A percentile compares a stretch with the other conserved stretches of the same genome.
Conservation (phyloP, 139 green algal species). For the Chara braunii region DNA sequence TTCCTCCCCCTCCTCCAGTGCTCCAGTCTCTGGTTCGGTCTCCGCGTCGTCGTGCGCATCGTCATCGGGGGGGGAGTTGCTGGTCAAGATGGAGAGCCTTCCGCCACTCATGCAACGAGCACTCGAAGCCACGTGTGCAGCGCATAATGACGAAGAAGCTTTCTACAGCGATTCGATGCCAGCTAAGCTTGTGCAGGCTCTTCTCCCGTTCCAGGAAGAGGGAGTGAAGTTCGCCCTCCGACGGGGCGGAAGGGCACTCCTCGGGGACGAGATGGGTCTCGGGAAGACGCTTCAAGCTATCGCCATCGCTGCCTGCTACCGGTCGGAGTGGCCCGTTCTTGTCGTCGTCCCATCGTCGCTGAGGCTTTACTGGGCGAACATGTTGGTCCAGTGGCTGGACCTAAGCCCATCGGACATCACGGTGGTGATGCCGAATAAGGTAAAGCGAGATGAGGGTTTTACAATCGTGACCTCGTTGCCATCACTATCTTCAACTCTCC, state of each 20-base stretch:
- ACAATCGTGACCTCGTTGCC: constrained; percentile 18
- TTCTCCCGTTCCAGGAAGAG: constrained; percentile 48
- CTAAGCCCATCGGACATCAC: not conserved
- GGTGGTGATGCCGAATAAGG: constrained; percentile 4
- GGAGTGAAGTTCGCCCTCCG: constrained; percentile 43
- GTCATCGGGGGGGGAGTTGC: no score
- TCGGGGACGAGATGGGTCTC: constrained; percentile 51
- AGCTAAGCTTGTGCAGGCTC: not conserved
- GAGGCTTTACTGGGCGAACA: constrained; percentile 30
- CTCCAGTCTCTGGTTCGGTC: no score
- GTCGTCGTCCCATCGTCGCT: constrained; percentile 36
- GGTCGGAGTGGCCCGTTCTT: constrained; percentile 32
- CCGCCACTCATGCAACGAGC: no score
- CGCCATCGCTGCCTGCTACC: constrained; percentile 22
- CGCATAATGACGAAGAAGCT: no score
- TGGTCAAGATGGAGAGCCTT: no score
- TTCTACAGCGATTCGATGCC: constrained; percentile 24
- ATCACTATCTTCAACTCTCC: no score
- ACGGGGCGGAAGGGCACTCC: constrained; percentile 21
- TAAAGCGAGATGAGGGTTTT: not conserved
- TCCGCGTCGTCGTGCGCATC: no score
- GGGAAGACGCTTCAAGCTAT: constrained; percentile 48
- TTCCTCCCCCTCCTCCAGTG: no score
- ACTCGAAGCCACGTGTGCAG: no score
- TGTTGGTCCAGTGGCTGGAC: constrained; percentile 6